Percentiles rank a stretch among this genome's conserved stretches.
Conservation (phyloP, 108 stramenopile species). For the Skeletonema marinoi region DNA sequence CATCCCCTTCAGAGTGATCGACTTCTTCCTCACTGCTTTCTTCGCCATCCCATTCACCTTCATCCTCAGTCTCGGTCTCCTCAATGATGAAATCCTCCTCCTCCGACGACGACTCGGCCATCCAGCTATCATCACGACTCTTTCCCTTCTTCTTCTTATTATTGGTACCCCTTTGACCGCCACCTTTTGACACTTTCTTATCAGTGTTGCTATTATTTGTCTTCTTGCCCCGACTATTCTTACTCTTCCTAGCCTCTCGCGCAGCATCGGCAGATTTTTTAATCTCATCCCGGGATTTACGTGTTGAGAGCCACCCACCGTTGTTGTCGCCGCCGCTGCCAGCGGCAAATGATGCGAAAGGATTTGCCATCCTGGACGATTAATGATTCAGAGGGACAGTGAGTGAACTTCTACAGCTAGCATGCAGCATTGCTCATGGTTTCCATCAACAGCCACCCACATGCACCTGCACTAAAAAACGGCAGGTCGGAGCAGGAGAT, state of each 20-base stretch:
- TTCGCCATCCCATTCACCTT: conserved; percentile 1
- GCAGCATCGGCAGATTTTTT: conserved; percentile 30
- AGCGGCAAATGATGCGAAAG: conserved; percentile 36
- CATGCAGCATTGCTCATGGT: background rate
- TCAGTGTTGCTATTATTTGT: background rate
- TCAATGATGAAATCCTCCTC: conserved; percentile 45
- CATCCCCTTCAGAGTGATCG: conserved; percentile 43
- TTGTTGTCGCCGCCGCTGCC: background rate
- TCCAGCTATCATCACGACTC: conserved; percentile 12
- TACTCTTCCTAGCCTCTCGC: conserved; percentile 1
- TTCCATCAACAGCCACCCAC: background rate
- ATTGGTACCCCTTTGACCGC: conserved; percentile 13
- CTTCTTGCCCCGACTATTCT: background rate
- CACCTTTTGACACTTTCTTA: background rate
- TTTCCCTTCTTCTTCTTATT: conserved; percentile 4
- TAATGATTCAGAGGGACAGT: background rate
- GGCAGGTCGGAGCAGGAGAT: too few species aligned
- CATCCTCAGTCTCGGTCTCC: conserved; percentile 24
- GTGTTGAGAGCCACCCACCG: conserved; percentile 67
- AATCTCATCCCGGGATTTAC: conserved; percentile 62
- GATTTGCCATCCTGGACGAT: conserved; percentile 22
- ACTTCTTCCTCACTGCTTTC: conserved; percentile 30
- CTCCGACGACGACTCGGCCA: conserved; percentile 29
- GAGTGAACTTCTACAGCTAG: too few species aligned
- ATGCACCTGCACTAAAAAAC: too few species aligned